Conservation (phyloP, 257 asterid genomes). For the Parsonsia alboflavescens region DNA sequence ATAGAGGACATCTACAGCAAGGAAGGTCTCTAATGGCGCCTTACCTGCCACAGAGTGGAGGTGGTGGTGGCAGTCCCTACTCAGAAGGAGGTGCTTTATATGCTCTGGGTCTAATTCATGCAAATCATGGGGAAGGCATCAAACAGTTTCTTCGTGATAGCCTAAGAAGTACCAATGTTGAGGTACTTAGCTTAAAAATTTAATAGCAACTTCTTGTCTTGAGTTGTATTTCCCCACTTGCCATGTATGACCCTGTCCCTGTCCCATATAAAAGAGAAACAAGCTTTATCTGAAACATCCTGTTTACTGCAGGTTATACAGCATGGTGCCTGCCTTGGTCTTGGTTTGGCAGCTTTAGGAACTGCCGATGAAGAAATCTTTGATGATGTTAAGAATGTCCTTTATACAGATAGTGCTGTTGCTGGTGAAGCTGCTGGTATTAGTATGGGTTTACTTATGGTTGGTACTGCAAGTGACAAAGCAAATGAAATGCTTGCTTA, state of each 20-base stretch:
- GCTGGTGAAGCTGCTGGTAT: constrained; percentile 99
- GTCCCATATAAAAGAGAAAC: background rate
- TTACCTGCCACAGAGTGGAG: constrained; percentile 93
- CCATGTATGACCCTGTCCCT: background rate
- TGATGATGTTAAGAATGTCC: constrained; percentile 76
- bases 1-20: constrained; percentile 91
- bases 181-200: constrained; percentile 41
- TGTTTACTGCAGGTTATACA: constrained; percentile 71
- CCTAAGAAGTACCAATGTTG: constrained; percentile 75
- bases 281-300: constrained; percentile 13
- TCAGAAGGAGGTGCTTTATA: constrained; percentile 98
- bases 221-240: background rate
- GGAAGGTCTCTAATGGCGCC: constrained; percentile 99
- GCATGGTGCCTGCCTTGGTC: constrained; percentile 99
- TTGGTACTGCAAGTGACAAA: constrained; percentile 95
- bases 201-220: background rate
- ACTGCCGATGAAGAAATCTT: constrained; percentile 89
- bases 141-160: constrained; percentile 92
- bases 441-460: constrained; percentile 95
- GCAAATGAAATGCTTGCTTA: constrained; percentile 95
- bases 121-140: constrained; percentile 98
- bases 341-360: constrained; percentile 94
- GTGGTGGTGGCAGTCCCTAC: constrained; percentile 93
- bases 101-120: constrained; percentile 95
- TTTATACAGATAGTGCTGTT: constrained; percentile 95